Percentiles rank a stretch among this genome's conserved stretches.
phyloP scores from a whole-genome alignment of 2,329 filamentous ascomycete genomes.

The Arthrobotrys pseudoclavata region DNA sequence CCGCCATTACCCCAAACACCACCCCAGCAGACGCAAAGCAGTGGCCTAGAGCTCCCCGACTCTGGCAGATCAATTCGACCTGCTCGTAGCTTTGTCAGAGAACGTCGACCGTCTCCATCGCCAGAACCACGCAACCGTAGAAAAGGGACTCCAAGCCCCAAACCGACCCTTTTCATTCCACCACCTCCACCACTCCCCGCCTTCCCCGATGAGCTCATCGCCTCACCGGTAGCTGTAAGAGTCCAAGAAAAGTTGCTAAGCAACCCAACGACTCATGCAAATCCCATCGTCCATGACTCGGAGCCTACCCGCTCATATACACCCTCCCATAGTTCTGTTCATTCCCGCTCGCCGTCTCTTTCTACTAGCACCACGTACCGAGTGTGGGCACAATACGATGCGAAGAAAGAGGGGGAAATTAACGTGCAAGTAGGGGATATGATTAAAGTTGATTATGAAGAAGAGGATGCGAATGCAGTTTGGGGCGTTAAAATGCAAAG shows the following conservation, averaged over 20 bases:
- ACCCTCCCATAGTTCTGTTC: conserved; percentile 4
- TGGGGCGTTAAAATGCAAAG: conserved; percentile 54
- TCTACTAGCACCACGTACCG: conserved; percentile 40
- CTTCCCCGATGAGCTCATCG: conserved; percentile 46
- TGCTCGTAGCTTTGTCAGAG: conserved; percentile 50
- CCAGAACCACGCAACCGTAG: conserved; percentile 25
- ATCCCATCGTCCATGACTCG: not conserved
- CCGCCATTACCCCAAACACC: conserved; percentile 2
- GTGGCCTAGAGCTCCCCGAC: conserved; percentile 21
- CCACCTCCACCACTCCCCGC: conserved; percentile 53
- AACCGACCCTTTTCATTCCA: conserved; percentile 48
- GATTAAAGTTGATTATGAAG: conserved; percentile 57
- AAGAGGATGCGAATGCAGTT: conserved; percentile 35
- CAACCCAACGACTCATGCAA: conserved; percentile 8
- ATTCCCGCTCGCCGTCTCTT: conserved; percentile 44
- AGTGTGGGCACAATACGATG: conserved; percentile 57
- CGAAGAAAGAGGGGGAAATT: conserved; percentile 47
- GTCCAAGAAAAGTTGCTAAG: conserved; percentile 36
- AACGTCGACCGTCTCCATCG: conserved; percentile 36
- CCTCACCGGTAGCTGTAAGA: conserved; percentile 36
- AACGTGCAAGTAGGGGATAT: conserved; percentile 53
- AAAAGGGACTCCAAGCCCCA: conserved; percentile 36
- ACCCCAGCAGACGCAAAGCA: conserved; percentile 8
- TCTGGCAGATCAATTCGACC: conserved; percentile 30
- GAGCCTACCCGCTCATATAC: not conserved